Evolutionary conservation across 352 stramenopile genomes (phyloP).

Genomic region (Phytophthora brassicae): DNA sequence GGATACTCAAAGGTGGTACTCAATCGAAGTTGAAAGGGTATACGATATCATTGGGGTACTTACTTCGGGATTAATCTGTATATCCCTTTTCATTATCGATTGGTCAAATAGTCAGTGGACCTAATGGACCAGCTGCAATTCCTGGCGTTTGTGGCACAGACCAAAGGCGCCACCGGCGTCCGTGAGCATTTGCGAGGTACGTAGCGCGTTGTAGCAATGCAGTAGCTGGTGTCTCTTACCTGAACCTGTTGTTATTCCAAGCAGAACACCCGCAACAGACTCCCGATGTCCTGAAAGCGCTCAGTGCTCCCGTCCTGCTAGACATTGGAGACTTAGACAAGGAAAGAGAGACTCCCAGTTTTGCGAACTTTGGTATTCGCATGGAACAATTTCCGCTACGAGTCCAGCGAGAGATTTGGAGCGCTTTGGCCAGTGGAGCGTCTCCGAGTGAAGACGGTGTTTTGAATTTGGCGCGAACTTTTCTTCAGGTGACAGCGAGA

Average conservation of each 20-base stretch:
- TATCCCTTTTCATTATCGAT: background rate
- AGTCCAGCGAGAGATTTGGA: constrained; percentile 66
- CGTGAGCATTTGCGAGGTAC: constrained; percentile 43
- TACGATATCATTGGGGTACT: no score
- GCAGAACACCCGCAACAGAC: constrained; percentile 44
- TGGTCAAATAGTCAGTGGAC: background rate
- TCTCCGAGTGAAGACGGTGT: constrained; percentile 7
- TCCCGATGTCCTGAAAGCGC: constrained; percentile 31
- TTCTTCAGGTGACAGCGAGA: constrained; percentile 21
- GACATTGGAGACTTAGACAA: background rate
- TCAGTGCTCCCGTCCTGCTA: constrained; percentile 28
- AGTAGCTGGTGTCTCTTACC: background rate
- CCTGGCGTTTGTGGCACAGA: constrained; percentile 37
- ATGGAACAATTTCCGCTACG: constrained; percentile 45
- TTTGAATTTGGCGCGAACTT: constrained; percentile 24
- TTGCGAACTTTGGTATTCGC: constrained; percentile 31
- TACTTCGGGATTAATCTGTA: no score
- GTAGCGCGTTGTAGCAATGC: background rate
- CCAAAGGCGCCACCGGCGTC: constrained; percentile 45
- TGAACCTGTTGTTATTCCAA: background rate
- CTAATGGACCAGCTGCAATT: constrained; percentile 21
- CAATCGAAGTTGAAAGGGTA: no score
- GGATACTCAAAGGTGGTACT: no score
- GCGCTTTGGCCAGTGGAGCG: constrained; percentile 40
- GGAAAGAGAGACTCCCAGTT: background rate